Base-by-base conservation (phyloP, 1,139 yeast genomes). In the Geotrichum citri-aurantii region DNA sequence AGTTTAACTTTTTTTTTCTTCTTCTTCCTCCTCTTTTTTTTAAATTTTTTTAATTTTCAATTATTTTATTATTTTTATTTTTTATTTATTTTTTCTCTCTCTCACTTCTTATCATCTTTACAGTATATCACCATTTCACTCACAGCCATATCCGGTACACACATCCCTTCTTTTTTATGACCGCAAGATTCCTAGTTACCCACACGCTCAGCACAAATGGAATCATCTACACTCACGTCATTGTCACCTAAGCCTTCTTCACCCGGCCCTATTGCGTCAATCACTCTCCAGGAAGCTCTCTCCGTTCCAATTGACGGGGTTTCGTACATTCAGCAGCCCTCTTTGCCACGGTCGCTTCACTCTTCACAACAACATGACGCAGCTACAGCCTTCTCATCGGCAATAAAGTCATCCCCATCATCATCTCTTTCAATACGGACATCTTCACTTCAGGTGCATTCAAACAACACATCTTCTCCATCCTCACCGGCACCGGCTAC, bases 401-500 rank as follows among this genome's bases (percentile, higher is more conserved):
- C 52, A 14, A 50, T 29, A 47, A 42, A 14, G 8, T 49, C 27
- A 14, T 24, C 53, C 21, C 24, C 56, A 11, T 17, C 54, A 5
- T 56, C 59, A 4, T 42, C 53, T 5, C 48, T 48, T 19, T 55
- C 57, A 7, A 27, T 51, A 17, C 27, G 58, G 21, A 29, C 58
- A 1, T 42, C 58, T 1, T 55, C 58, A 10, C 50, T 55, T 10
- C 55, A 48, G 1, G 21, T 46, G 24, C 21, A 48, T 17, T 44
- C 54, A 14, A n/a, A 55, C 21, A 31, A 26, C 7, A 26, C 54
- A 11, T 52, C 59, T n/a, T 50, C 57, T 47, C 57, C 56, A 6
- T 31, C 59, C 11, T 56, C 60, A 11, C 63, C 63, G 8, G 58
- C 48, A 7, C 62, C 63, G 19, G 58, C 60, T 6, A 61, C 63